Percentiles rank a stretch among this genome's conserved stretches.
Evolutionary conservation across 495 filamentous ascomycete species (phyloP).

Genomic region (Aspergillus cavernicola): DNA sequence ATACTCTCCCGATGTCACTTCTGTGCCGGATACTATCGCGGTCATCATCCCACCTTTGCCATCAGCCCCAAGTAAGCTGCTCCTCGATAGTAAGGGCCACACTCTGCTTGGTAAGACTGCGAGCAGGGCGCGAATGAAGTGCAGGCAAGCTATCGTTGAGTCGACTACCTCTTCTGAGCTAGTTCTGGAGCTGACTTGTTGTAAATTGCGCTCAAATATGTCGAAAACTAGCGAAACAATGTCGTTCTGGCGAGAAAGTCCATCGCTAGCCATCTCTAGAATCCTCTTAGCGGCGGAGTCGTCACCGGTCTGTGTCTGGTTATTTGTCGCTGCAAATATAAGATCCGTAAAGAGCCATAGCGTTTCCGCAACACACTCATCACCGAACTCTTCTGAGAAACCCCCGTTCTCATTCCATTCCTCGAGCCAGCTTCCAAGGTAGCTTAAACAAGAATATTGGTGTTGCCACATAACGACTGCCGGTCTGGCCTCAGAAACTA

Average conservation of each 20-base stretch:
- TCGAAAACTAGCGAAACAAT: constrained; percentile 78
- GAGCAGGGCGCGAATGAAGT: constrained; percentile 70
- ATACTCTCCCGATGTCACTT: constrained; percentile 71
- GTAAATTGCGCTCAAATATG: constrained; percentile 73
- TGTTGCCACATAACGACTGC: constrained; percentile 65
- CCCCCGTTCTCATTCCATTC: constrained; percentile 42
- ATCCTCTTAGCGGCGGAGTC: constrained; percentile 47
- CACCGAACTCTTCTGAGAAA: constrained; percentile 30
- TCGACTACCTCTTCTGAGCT: constrained; percentile 50
- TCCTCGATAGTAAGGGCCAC: constrained; percentile 84
- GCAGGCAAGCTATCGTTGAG: constrained; percentile 67
- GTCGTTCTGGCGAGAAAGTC: constrained; percentile 68
- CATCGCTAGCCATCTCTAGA: constrained; percentile 68
- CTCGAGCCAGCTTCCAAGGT: constrained; percentile 73
- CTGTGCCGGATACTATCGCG: constrained; percentile 67
- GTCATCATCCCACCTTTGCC: constrained; percentile 69
- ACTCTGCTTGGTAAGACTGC: constrained; percentile 72
- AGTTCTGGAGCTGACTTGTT: constrained; percentile 54
- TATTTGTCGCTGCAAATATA: constrained; percentile 35
- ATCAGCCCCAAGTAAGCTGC: constrained; percentile 67
- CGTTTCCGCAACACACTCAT: constrained; percentile 57
- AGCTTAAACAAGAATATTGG: constrained; percentile 70
- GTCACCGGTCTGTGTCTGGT: constrained; percentile 23
- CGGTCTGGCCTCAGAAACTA: constrained; percentile 64
- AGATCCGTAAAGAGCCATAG: constrained; percentile 60